Evolutionary conservation across 2,329 filamentous ascomycete genomes (phyloP).

Genomic region (Ophiosphaerella herpotricha): DNA sequence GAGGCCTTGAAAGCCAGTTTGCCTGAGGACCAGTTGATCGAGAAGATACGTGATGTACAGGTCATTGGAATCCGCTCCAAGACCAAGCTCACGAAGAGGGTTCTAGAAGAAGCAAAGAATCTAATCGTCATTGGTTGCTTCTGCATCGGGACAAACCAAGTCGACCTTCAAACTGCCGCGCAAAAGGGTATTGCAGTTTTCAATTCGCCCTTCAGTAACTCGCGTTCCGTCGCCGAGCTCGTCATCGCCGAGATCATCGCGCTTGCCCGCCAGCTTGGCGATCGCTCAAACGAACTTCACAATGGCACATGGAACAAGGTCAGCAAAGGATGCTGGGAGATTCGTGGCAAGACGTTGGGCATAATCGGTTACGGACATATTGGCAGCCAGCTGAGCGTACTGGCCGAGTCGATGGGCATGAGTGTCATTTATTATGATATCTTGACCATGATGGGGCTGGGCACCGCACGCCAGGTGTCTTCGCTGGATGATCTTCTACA

Average conservation of each 20-base stretch:
- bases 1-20: slow-evolving; percentile 88
- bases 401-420: slow-evolving; percentile 98
- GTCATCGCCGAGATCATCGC: slow-evolving; percentile 93
- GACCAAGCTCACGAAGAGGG: slow-evolving; percentile 86
- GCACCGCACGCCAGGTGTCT: slow-evolving; percentile 81
- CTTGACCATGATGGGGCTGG: slow-evolving; percentile 90
- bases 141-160: slow-evolving; percentile 97
- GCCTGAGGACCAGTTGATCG: slow-evolving; percentile 89
- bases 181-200: slow-evolving; percentile 92
- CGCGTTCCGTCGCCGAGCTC: slow-evolving; percentile 91
- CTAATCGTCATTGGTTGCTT: slow-evolving; percentile 96
- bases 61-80: slow-evolving; percentile 98
- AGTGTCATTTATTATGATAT: slow-evolving; percentile 97
- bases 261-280: slow-evolving; percentile 87
- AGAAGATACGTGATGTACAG: slow-evolving; percentile 97
- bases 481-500: slow-evolving; percentile 76
- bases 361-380: slow-evolving; percentile 98
- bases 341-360: slow-evolving; percentile 93
- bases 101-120: slow-evolving; percentile 88
- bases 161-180: slow-evolving; percentile 83
- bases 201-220: slow-evolving; percentile 99
- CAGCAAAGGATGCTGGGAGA: slow-evolving; percentile 95
- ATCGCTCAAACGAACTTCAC: slow-evolving; percentile 94
- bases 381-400: slow-evolving; percentile 90
- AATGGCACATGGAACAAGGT: slow-evolving; percentile 97